phyloP scores from a whole-genome alignment of 768 basidiomycete genomes.

The Crassisporium funariophilum region DNA sequence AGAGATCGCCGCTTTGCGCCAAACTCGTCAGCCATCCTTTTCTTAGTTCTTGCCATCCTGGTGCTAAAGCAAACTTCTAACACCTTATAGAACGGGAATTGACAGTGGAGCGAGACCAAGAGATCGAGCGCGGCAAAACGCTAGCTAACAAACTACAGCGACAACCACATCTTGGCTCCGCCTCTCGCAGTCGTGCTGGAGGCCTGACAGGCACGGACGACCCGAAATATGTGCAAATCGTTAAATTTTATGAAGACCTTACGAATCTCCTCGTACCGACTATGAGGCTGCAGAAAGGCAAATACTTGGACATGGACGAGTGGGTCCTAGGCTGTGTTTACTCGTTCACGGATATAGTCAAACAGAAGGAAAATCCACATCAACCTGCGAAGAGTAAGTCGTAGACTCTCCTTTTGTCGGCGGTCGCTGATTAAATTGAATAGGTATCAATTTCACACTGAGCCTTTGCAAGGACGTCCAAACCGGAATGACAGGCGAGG shows the following conservation, averaged over 20 bases:
- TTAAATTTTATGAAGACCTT: constrained; percentile 84
- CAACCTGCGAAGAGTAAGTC: constrained; percentile 39
- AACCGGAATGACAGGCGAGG: constrained; percentile 30
- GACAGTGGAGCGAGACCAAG: constrained; percentile 57
- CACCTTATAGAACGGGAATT: constrained; percentile 48
- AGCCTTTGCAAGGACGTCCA: constrained; percentile 46
- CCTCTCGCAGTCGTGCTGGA: constrained; percentile 39
- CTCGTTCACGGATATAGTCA: constrained; percentile 46
- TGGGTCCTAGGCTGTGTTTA: constrained; percentile 69
- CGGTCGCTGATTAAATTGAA: constrained; percentile 1
- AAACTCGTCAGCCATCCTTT: constrained; percentile 43
- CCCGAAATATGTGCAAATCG: constrained; percentile 58
- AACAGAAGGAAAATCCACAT: constrained; percentile 13
- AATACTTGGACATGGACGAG: constrained; percentile 54
- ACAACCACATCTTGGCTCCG: constrained; percentile 42
- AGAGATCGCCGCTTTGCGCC: constrained; percentile 48
- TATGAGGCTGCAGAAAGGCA: constrained; percentile 46
- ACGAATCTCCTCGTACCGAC: constrained; percentile 75
- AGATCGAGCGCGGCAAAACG: constrained; percentile 56
- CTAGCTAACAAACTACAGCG: constrained; percentile 45
- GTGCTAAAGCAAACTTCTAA: background rate
- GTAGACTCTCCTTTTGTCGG: constrained; percentile 3
- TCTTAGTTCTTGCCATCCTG: background rate
- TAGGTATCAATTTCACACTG: constrained; percentile 65
- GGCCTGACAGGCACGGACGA: constrained; percentile 44